Evolutionary conservation across 805 yeast genomes (phyloP), one percentile per base, ranked within the genome.

Genomic region (Barnettozyma siamensis): DNA sequence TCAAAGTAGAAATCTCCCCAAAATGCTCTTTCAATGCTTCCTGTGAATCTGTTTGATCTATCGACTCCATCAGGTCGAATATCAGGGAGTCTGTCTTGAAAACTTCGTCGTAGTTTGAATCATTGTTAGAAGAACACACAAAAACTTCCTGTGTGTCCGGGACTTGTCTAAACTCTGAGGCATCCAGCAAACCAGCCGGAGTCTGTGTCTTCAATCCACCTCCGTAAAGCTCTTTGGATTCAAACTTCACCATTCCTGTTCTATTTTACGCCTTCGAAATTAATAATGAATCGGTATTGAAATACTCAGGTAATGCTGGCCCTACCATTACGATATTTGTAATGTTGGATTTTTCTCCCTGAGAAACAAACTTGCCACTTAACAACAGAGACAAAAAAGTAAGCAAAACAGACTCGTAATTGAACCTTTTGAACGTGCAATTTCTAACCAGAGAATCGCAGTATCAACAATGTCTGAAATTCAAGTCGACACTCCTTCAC

Each of bases 91-190:
- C 78, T 40, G 79, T 75, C 35, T 62, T 50, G 31, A 62, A 60
- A 35, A 69, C 55, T 37, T 47, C 51, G 36, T 48, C 67, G 57
- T 53, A 66, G 33, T 58, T 64, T 12, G 63, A 35, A 4, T 45
- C 45, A 15, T 58, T 58, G 7, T 60, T 59, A 7, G 66, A 51
- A 12, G 61, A 54, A 38, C 71, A 72, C 3, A 89, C 77, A 59
- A 75, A 93, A 20, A 91, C 96, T 59, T 91, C 99, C 58, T 93
- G 98, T 1, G 88, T 80, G 55, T 93, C 97, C 0, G 99, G 98
- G 3, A 93, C 76, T 45, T 86, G 86, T 42, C 99, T 67, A 37
- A 89, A 58, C 29, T 67, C 60, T 1, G 95, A 83, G 1, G 88
- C 96, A 60, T 93, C 97, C 2, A 82, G 55, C 37, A 82, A 69